These are phyloP conservation scores for Colletotrichum magnum DNA, from an alignment of 2,329 filamentous ascomycete genomes.

Conservation along the genomic window DNA sequence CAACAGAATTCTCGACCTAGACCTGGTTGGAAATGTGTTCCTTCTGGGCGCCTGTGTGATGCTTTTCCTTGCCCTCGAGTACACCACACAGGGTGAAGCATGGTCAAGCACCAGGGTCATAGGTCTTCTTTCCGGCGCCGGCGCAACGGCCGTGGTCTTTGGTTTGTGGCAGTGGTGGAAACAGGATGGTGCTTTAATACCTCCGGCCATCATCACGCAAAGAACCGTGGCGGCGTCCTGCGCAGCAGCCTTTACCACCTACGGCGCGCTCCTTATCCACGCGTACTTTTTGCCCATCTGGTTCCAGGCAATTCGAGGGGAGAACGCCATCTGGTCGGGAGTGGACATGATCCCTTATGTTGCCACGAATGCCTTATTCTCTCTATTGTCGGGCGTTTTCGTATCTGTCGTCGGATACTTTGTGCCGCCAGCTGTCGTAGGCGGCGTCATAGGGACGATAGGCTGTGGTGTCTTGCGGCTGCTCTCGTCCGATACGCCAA, in stretches of 20 bases:
- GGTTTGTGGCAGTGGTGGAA: conserved; percentile 57
- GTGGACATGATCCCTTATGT: conserved; percentile 51
- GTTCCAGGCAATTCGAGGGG: conserved; percentile 53
- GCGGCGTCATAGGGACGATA: conserved; percentile 51
- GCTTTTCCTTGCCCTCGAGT: conserved; percentile 63
- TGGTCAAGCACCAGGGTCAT: conserved; percentile 62
- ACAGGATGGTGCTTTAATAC: conserved; percentile 61
- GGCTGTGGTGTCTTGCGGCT: conserved; percentile 54
- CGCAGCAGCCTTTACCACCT: conserved; percentile 56
- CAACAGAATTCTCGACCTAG: conserved; percentile 48
- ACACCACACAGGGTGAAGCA: conserved; percentile 58
- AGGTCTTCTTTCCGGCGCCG: conserved; percentile 49
- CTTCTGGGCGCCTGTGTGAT: conserved; percentile 61
- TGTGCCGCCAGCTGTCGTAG: conserved; percentile 45
- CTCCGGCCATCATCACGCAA: conserved; percentile 58
- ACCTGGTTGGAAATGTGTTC: conserved; percentile 57
- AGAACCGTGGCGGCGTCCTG: conserved; percentile 57
- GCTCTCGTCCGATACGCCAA: conserved; percentile 48
- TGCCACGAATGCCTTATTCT: conserved; percentile 47
- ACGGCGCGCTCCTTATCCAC: conserved; percentile 58
- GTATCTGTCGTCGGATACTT: conserved; percentile 59
- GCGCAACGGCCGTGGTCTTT: conserved; percentile 50
- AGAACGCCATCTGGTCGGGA: conserved; percentile 49
- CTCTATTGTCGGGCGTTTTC: conserved; percentile 53
- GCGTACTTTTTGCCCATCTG: conserved; percentile 62